Evolutionary conservation across 176 grass and related monocot species (phyloP).

Genomic region (Lolium rigidum): DNA sequence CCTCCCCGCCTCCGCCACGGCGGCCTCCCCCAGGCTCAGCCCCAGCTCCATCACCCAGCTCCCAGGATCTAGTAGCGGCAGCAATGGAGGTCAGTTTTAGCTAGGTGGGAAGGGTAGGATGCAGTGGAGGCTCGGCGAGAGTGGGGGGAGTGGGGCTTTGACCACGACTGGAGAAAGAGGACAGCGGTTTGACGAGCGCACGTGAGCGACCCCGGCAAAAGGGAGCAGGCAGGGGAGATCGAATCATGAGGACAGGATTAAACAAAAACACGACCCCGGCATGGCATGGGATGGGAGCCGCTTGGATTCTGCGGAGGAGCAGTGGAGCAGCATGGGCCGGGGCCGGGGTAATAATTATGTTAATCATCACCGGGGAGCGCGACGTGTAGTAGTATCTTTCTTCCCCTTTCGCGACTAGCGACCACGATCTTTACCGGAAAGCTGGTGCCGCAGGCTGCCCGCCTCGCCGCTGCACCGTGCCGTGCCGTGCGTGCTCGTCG

Average conservation of each 20-base stretch:
- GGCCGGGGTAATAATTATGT: constrained; percentile 58
- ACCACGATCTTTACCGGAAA: constrained; percentile 57
- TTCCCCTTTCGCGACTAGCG: constrained; percentile 56
- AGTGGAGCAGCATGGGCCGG: constrained; percentile 43
- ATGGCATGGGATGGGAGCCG: not conserved
- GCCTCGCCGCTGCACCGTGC: not conserved
- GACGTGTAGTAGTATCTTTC: constrained; percentile 32
- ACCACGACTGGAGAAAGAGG: constrained; percentile 32
- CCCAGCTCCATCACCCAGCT: constrained; percentile 66
- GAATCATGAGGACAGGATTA: constrained; percentile 55
- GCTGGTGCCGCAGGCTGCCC: constrained; percentile 4
- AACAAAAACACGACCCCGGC: not conserved
- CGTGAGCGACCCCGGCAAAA: constrained; percentile 65
- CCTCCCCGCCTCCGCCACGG: constrained; percentile 37
- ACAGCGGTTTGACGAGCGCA: constrained; percentile 64
- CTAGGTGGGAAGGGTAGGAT: too few relatives aligned
- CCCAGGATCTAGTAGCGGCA: not conserved
- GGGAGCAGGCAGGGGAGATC: constrained; percentile 45
- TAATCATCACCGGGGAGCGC: constrained; percentile 60
- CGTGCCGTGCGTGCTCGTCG: not conserved
- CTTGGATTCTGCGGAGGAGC: constrained; percentile 9
- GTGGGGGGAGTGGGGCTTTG: constrained; percentile 48
- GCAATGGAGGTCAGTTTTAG: too few relatives aligned
- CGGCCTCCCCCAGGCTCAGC: constrained; percentile 60
- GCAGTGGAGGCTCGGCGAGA: too few relatives aligned